Base-by-base conservation (phyloP, 495 filamentous ascomycete genomes). In the Penicillium bialowiezense region DNA sequence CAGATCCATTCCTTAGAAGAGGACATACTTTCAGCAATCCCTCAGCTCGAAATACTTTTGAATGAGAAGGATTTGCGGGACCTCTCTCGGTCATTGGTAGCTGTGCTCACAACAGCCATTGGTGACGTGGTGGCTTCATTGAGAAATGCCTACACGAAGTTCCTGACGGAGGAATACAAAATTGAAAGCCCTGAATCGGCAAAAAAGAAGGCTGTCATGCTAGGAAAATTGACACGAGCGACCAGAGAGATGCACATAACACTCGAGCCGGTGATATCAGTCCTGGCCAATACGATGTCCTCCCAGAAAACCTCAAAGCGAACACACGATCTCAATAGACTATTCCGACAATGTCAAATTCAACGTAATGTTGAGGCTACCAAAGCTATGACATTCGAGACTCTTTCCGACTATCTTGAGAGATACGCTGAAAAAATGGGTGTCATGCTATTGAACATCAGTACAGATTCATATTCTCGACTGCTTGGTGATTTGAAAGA, bases 261-360 rank as follows among this genome's bases (percentile, higher is more conserved):
- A 0, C 40, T 42, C 13, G 40, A 19, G 40, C 40, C 40, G 5
- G 23, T 42, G 2, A 62, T 58, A 19, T 56, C 59, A 9, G 39
- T 26, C 42, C 29, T 60, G 23, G 41, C 41, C 17, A 63, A 56
- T 21, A 60, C 57, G 56, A 54, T 59, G 28, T 63, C 59, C 20
- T 50, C 59, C 20, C 59, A 57, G 46, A 57, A 50, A 9, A 63
- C 53, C 13, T 63, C 59, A 14, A 63, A 59, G 37, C 50, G 59
- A 52, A 60, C 52, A n/a, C 59, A 63, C 26, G 59, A 63, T 47
- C 24, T 63, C 10, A 52, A 63, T 24, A 53, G 59, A 49, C 45
- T 63, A 21, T 19, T 57, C 18, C 59, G 59, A 9, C 59, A 63
- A 42, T 38, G 41, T 5, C 21, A 38, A 23, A 63, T 63, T 33